A percentile compares a stretch with the other conserved stretches of the same genome.
Conservation (phyloP, 768 basidiomycete genomes). For the Suillus lakei region DNA sequence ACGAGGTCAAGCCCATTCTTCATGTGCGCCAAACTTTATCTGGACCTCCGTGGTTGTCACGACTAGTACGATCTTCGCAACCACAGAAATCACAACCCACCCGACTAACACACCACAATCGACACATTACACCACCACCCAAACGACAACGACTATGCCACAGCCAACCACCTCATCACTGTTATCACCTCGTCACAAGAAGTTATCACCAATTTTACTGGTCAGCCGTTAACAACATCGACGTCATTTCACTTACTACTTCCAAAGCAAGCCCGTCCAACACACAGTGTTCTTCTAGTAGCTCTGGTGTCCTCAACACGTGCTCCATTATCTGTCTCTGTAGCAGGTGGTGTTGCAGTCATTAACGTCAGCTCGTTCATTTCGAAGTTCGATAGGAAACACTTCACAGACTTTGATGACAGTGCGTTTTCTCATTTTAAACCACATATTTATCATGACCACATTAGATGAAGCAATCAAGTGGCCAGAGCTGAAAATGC, state of each 20-base stretch:
- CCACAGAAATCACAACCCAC: too few species aligned
- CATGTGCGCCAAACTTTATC: too few species aligned
- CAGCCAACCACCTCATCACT: too few species aligned
- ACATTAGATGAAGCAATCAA: conserved; percentile 80
- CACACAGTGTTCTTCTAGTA: conserved; percentile 23
- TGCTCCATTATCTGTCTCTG: conserved; percentile 81
- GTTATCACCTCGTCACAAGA: too few species aligned
- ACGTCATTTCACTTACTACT: conserved; percentile 16
- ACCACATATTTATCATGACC: conserved; percentile 13
- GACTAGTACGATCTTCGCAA: too few species aligned
- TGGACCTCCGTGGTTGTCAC: too few species aligned
- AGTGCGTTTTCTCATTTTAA: conserved; percentile 53
- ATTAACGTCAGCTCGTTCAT: conserved; percentile 71
- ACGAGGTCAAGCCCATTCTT: too few species aligned
- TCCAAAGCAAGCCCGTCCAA: conserved; percentile 30
- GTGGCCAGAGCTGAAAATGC: conserved; percentile 86
- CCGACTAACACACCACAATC: too few species aligned
- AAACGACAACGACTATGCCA: too few species aligned
- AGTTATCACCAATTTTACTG: too few species aligned
- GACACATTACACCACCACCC: too few species aligned
- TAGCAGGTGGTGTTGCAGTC: conserved; percentile 78
- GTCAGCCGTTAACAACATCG: too few species aligned
- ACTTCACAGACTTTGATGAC: conserved; percentile 76
- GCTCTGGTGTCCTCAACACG: conserved; percentile 53
- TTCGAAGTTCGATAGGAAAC: conserved; percentile 88